Conservation (phyloP, 805 yeast species). For the Cyberlindnera petersonii region DNA sequence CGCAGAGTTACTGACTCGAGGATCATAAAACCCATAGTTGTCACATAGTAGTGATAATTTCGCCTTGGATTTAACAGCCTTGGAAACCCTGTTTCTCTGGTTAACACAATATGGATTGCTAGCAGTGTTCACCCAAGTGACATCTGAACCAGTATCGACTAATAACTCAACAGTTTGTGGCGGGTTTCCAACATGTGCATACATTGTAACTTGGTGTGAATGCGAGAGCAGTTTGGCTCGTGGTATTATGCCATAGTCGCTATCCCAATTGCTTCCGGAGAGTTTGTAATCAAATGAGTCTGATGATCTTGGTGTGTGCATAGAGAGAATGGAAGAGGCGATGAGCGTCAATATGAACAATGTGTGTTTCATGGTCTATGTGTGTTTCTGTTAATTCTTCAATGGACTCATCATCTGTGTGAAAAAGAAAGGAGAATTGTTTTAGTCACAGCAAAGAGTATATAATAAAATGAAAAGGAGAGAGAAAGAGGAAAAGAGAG, state of each 20-base stretch:
- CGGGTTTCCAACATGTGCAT: slow-evolving; percentile 19
- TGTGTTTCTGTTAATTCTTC: too few species aligned
- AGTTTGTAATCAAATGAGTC: too few species aligned
- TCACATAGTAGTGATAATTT: slow-evolving; percentile 6
- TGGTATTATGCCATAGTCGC: slow-evolving; percentile 6
- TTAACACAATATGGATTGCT: slow-evolving; percentile 15
- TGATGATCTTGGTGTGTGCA: too few species aligned
- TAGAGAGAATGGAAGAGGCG: too few species aligned
- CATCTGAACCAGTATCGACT: slow-evolving; percentile 34
- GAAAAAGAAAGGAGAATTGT: too few species aligned
- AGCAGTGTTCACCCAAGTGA: slow-evolving; percentile 31
- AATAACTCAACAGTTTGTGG: slow-evolving; percentile 28
- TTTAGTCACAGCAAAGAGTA: too few species aligned
- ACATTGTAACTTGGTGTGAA: neutral
- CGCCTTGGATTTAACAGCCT: too few species aligned
- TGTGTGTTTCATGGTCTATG: neutral
- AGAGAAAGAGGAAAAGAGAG: too few species aligned
- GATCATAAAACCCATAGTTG: slow-evolving; percentile 6
- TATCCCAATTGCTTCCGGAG: slow-evolving; percentile 1
- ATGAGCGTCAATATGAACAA: neutral
- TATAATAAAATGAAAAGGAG: too few species aligned
- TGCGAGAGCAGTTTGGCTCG: slow-evolving; percentile 8
- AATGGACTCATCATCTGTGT: too few species aligned
- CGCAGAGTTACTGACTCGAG: neutral
- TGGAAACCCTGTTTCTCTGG: neutral